Conservation (phyloP, 345 rosid species). For the Gossypium sturtianum region DNA sequence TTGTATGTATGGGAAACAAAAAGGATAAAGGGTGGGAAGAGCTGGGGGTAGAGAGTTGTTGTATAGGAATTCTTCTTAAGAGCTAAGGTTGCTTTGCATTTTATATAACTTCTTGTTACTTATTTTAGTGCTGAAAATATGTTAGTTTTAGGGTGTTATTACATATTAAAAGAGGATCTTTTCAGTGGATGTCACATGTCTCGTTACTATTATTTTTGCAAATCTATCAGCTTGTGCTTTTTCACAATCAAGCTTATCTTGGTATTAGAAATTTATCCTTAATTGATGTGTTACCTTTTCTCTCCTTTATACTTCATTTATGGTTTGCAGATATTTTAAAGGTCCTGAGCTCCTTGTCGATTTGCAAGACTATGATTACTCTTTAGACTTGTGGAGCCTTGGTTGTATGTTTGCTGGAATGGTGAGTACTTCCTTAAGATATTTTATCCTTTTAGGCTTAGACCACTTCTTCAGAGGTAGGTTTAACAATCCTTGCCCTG, state of each 20-base stretch:
- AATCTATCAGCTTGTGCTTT: neutral
- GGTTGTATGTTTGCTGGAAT: constrained; percentile 99
- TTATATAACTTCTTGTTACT: neutral
- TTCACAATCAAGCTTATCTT: neutral
- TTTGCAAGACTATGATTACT: constrained; percentile 96
- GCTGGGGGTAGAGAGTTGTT: neutral
- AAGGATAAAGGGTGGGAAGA: neutral
- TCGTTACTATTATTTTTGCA: neutral
- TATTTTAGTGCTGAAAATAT: neutral
- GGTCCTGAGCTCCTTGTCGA: constrained; percentile 98
- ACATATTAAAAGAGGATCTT: neutral
- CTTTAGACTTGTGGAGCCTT: constrained; percentile 96
- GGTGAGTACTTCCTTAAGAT: constrained; percentile 38
- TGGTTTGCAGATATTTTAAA: constrained; percentile 71
- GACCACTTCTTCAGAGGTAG: neutral
- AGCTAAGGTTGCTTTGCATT: neutral
- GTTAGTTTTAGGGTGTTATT: neutral
- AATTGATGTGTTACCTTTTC: neutral
- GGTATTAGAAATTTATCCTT: neutral
- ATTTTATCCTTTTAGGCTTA: constrained; percentile 2
- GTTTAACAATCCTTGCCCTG: constrained; percentile 3
- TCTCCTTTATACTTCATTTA: neutral
- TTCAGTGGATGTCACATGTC: neutral
- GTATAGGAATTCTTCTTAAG: neutral
- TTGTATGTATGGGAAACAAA: neutral